Base-by-base conservation (phyloP, 768 basidiomycete genomes). In the Rhizopogon rudus region DNA sequence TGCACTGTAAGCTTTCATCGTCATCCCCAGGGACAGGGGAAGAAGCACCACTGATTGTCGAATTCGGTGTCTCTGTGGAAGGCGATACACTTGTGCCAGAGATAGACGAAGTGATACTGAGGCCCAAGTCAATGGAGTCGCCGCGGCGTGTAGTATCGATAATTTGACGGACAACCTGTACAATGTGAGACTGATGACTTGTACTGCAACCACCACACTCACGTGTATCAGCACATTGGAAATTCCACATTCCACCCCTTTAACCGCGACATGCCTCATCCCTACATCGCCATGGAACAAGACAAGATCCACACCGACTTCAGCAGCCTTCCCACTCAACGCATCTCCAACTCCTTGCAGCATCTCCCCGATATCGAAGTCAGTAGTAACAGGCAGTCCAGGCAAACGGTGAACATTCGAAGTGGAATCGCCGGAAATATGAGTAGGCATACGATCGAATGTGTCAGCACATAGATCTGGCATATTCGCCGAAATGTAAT, bases 281-380 rank as follows among this genome's bases (percentile, higher is more conserved):
- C 87, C 87, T 20, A 88, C 85, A 67, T 96, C 93, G 17, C 86
- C 89, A 63, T 98, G 93, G 67, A 87, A 95, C 12, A 97, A 73
- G 16, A 96, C 92, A 59, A 98, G 74, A 68, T 98, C 94, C 33
- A 94, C 91, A n/a, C 87, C 89, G 48, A 76, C 80, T 63, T 90
- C 82, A 5, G 92, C 87, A 35, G 91, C 91, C 41, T 84, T 77
- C 12, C 93, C 94, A 64, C 91, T 87, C 57, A 96, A 70, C 13
- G 88, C 83, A 72, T 98, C 94, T 9, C 92, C 93, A 8, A 93
- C 85, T 65, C 82, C 87, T 71, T 97, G 95, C 61, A 96, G 66
- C 73, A 91, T 76, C 68, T 98, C 94, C 22, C 91, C 94, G 40
- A 97, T 83, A 71, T 98, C 94, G 65, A 96, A 97, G 65, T 93